Conservation (phyloP, 2,329 filamentous ascomycete genomes). For the Trichoderma aggressivum region DNA sequence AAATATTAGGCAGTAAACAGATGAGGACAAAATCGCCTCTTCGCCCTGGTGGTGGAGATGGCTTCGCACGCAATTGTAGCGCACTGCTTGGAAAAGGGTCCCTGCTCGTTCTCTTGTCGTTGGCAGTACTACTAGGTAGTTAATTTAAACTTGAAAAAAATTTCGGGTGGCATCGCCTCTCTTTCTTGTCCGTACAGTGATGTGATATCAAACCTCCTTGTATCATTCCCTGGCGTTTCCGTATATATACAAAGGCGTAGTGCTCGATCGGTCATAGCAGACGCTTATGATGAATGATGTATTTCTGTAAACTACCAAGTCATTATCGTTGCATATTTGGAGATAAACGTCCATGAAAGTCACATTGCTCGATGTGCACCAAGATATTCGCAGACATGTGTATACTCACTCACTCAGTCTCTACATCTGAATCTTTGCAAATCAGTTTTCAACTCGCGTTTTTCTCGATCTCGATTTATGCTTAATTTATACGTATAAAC, state of each 20-base stretch:
- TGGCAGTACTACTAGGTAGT: conserved; percentile 38
- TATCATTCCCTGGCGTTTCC: neutral
- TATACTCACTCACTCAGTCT: no score
- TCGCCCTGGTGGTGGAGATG: conserved; percentile 31
- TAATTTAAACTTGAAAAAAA: conserved; percentile 36
- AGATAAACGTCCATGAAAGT: neutral
- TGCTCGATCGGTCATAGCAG: neutral
- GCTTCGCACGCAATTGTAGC: conserved; percentile 31
- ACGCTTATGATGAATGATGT: neutral
- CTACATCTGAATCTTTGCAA: neutral
- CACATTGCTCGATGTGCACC: neutral
- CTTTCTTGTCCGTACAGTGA: neutral
- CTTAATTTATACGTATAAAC: neutral
- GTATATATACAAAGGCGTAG: neutral
- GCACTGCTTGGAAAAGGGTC: conserved; percentile 34
- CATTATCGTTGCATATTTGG: neutral
- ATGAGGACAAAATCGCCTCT: conserved; percentile 19
- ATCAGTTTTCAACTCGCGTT: neutral
- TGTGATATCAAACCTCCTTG: neutral
- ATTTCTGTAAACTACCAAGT: neutral
- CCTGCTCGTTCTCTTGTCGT: conserved; percentile 40
- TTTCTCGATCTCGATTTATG: neutral
- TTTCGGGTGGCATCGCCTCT: neutral
- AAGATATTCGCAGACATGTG: neutral
- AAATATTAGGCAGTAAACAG: neutral